These are phyloP conservation scores for Echinosophora koreensis DNA, from an alignment of 306 rosid species.

Conservation along the genomic window DNA sequence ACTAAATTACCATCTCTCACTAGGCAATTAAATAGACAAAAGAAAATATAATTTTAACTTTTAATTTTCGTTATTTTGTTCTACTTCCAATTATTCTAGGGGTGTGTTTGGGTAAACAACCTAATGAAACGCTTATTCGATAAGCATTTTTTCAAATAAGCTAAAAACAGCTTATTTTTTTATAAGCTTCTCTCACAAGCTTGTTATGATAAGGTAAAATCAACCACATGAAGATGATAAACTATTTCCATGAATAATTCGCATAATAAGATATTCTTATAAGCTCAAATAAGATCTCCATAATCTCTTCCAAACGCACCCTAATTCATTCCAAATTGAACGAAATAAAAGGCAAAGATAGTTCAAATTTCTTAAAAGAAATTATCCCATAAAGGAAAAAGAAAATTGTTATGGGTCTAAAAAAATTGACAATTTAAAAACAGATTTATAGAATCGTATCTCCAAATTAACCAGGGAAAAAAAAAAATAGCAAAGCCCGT, in stretches of 20 bases:
- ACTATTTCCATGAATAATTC: too few relatives aligned
- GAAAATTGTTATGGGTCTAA: background rate
- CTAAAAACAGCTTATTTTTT: too few relatives aligned
- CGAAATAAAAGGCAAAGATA: background rate
- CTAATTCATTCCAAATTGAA: background rate
- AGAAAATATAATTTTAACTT: background rate
- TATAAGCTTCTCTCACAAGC: too few relatives aligned
- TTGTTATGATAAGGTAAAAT: too few relatives aligned
- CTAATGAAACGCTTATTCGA: too few relatives aligned
- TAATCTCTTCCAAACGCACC: too few relatives aligned
- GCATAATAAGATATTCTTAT: too few relatives aligned
- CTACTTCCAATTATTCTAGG: background rate
- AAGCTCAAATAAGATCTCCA: too few relatives aligned
- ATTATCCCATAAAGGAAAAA: background rate
- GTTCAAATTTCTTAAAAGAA: background rate
- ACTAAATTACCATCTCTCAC: slow-evolving; percentile 19
- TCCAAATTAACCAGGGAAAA: background rate
- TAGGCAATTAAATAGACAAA: slow-evolving; percentile 11
- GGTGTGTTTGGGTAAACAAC: too few relatives aligned
- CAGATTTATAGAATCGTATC: background rate
- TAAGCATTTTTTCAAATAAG: too few relatives aligned
- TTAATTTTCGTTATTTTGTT: background rate
- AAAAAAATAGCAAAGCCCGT: background rate
- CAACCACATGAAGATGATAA: too few relatives aligned
- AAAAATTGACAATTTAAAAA: background rate